These are phyloP conservation scores for Eimeria necatrix DNA, from an alignment of 169 alveolate genomes.

Conservation along the genomic window DNA sequence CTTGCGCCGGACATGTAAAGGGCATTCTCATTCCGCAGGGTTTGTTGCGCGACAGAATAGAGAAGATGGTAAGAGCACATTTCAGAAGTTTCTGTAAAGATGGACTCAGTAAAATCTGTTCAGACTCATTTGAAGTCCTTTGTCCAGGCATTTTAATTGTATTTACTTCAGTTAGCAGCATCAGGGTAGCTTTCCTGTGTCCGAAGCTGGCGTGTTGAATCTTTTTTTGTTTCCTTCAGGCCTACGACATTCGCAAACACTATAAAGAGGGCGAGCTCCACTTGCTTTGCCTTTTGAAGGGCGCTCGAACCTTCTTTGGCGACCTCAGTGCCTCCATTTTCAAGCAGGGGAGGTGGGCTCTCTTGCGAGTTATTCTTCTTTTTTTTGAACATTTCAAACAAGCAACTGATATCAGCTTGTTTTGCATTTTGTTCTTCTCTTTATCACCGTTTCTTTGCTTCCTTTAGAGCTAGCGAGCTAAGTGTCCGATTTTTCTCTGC, in stretches of 20 bases:
- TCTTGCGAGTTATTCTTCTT: not conserved
- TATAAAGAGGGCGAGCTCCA: constrained; percentile 85
- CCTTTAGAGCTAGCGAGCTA: too few species aligned
- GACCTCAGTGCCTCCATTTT: constrained; percentile 81
- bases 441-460: not conserved
- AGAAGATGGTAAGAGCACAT: constrained; percentile 64
- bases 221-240: constrained; percentile 63
- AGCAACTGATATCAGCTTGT: not conserved
- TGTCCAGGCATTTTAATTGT: not conserved
- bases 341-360: constrained; percentile 76
- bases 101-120: not conserved
- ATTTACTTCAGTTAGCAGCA: not conserved
- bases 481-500: too few species aligned
- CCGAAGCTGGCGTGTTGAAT: too few species aligned
- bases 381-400: too few species aligned
- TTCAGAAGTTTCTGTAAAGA: not conserved
- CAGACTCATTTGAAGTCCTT: too few species aligned
- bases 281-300: constrained; percentile 86
- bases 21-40: constrained; percentile 78
- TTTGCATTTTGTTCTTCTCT: not conserved
- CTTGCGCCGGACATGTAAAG: constrained; percentile 1
- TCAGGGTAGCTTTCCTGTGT: too few species aligned
- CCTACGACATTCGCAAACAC: constrained; percentile 81
- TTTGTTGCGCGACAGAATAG: constrained; percentile 79
- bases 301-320: constrained; percentile 85